These are phyloP conservation scores for Ceratobasidium sp. DNA, from an alignment of 1,284 basidiomycete genomes.

Conservation along the genomic window DNA sequence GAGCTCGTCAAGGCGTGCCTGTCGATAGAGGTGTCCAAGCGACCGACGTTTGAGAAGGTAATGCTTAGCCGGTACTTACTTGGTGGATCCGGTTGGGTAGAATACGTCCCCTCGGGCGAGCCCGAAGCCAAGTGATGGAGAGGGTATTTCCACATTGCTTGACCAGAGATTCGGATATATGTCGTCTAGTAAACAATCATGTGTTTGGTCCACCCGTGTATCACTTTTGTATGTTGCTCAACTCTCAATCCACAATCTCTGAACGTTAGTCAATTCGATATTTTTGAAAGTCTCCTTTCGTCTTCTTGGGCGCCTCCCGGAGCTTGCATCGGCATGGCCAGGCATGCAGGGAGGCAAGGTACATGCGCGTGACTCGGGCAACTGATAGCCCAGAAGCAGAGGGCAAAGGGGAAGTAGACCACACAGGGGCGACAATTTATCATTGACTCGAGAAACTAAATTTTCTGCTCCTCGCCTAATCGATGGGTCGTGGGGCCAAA, in stretches of 20 bases:
- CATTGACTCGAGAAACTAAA: conserved; percentile 36
- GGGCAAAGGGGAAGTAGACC: conserved; percentile 33
- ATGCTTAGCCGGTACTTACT: conserved; percentile 77
- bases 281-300: not conserved
- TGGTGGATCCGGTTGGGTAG: conserved; percentile 69
- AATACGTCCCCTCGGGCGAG: conserved; percentile 13
- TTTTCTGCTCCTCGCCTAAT: conserved; percentile 2
- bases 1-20: conserved; percentile 81
- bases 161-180: not conserved
- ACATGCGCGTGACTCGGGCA: conserved; percentile 31
- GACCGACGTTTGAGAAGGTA: conserved; percentile 84
- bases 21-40: conserved; percentile 68
- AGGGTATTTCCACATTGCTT: conserved; percentile 4
- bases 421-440: not conserved
- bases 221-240: conserved; percentile 26
- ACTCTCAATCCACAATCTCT: not conserved
- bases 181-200: conserved; percentile 18
- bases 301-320: not conserved
- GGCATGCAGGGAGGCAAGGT: conserved; percentile 4
- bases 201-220: conserved; percentile 10
- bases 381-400: conserved; percentile 40
- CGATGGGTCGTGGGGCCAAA: conserved; percentile 25
- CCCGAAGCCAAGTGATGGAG: conserved; percentile 27
- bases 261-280: not conserved
- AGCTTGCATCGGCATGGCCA: conserved; percentile 12